phyloP scores from a whole-genome alignment of 495 filamentous ascomycete species.

The Gamarada debralockiae region DNA sequence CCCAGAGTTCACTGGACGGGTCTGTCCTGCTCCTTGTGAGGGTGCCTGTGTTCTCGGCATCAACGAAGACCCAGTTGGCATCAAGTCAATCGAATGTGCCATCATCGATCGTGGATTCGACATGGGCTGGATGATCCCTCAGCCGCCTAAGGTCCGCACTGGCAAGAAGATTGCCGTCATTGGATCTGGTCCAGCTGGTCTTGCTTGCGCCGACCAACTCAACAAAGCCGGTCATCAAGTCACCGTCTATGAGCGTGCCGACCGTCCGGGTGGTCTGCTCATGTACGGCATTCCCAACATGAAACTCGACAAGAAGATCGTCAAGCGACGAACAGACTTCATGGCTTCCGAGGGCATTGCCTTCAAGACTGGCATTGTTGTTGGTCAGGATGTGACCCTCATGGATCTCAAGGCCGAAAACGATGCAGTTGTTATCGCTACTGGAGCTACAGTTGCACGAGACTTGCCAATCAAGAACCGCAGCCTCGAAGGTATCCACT shows the following conservation, averaged over 20 bases:
- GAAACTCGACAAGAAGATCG: slow-evolving; percentile 99
- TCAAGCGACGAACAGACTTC: slow-evolving; percentile 93
- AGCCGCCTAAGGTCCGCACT: slow-evolving; percentile 72
- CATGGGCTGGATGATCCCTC: slow-evolving; percentile 98
- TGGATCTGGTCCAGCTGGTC: slow-evolving; percentile 90
- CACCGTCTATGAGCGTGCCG: slow-evolving; percentile 94
- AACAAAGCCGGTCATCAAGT: slow-evolving; percentile 91
- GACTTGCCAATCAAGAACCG: slow-evolving; percentile 92
- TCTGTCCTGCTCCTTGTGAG: slow-evolving; percentile 97
- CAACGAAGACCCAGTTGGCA: slow-evolving; percentile 96
- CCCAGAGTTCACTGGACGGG: slow-evolving; percentile 97
- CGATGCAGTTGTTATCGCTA: slow-evolving; percentile 90
- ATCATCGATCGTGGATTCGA: slow-evolving; percentile 99
- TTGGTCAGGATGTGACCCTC: slow-evolving; percentile 79
- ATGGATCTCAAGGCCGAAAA: slow-evolving; percentile 70
- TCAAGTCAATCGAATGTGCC: slow-evolving; percentile 99
- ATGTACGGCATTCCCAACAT: slow-evolving; percentile 99
- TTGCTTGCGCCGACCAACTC: slow-evolving; percentile 90
- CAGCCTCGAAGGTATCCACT: slow-evolving; percentile 91
- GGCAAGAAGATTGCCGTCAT: slow-evolving; percentile 92
- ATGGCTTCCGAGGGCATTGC: slow-evolving; percentile 90
- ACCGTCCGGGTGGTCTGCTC: slow-evolving; percentile 88
- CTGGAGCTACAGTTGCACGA: slow-evolving; percentile 94
- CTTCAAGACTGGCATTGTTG: slow-evolving; percentile 70
- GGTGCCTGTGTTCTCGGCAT: slow-evolving; percentile 97